Evolutionary conservation across 192 early-diverging fungal species (phyloP).

Genomic region (Podila minutissima): DNA sequence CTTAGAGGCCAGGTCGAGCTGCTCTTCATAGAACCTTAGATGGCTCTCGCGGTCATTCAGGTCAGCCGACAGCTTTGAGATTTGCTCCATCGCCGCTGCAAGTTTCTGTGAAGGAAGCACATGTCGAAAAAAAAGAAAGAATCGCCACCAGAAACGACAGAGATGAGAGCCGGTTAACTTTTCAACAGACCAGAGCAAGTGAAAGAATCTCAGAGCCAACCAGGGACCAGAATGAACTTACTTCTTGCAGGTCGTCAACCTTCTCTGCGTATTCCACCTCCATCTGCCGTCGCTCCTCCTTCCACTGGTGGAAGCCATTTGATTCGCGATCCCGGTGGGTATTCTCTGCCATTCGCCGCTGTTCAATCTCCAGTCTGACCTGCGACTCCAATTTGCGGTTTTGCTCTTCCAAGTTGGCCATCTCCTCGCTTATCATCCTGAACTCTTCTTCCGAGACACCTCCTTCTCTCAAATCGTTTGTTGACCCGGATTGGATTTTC

Average conservation of each 20-base stretch:
- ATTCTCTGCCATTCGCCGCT: constrained; percentile 9
- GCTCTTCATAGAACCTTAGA: constrained; percentile 41
- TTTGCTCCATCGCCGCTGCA: constrained; percentile 27
- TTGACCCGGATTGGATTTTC: constrained; percentile 27
- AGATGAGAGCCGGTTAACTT: not conserved
- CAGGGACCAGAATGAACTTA: constrained; percentile 9
- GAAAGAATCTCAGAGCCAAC: not conserved
- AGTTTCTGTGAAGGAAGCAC: constrained; percentile 27
- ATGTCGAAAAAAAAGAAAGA: not conserved
- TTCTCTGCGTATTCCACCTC: constrained; percentile 24
- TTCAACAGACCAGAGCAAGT: not conserved
- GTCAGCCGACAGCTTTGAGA: constrained; percentile 34
- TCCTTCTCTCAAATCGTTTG: not conserved
- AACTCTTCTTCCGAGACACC: constrained; percentile 22
- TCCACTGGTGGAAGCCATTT: constrained; percentile 19
- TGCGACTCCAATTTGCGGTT: constrained; percentile 29
- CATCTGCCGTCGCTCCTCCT: constrained; percentile 22
- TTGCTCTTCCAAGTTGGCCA: constrained; percentile 21
- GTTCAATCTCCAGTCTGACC: constrained; percentile 29
- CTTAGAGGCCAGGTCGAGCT: constrained; percentile 37
- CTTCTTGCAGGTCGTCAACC: constrained; percentile 49
- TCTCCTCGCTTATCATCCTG: constrained; percentile 21
- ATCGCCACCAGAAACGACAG: not conserved
- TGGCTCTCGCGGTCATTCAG: constrained; percentile 49
- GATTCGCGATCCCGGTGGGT: constrained; percentile 4